Evolutionary conservation across 2,329 filamentous ascomycete genomes (phyloP), one percentile per base, ranked within the genome.

Genomic region (Epichloe sibirici): DNA sequence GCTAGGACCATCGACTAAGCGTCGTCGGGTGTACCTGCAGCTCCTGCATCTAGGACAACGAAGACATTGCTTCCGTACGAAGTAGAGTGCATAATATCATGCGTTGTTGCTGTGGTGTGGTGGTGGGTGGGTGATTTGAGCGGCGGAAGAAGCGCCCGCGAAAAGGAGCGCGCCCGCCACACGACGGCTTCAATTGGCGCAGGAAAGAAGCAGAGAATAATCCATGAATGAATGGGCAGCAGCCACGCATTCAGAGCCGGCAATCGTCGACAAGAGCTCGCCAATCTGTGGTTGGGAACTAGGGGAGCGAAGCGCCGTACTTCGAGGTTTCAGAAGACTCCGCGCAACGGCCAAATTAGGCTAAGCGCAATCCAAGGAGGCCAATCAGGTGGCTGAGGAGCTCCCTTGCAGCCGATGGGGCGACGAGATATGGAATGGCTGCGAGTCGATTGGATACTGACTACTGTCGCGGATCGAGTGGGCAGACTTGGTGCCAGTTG

Each of bases 331-430:
- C 63, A 65, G 55, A 37, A 51, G 53, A 31, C 12, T 21, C 40
- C 38, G 35, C 34, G 17, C 37, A 21, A 50, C 56, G 55, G 49
- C 60, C 61, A 64, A 62, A 61, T 64, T 64, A 65, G 66, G 59
- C 62, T 63, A 63, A 62, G 59, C 60, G 60, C 56, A 61, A 59
- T 48, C 58, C 57, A 55, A 56, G 53, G 55, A 47, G 51, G 37
- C 68, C 67, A 70, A 70, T 69, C 61, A 67, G 35, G 46, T n/a
- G 49, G 56, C 51, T 59, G 61, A 62, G 17, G 60, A 61, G 55
- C 62, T 60, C 43, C 58, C 59, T 56, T 58, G 55, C 59, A 56
- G 56, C 62, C 62, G 61, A 61, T 58, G 58, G 51, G 53, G 53
- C 58, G 59, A 23, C 13, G 11, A 28, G n/a, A 12, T 15, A 13